These are phyloP conservation scores for Cyberlindnera saturnus DNA, from an alignment of 805 yeast species.

Conservation along the genomic window DNA sequence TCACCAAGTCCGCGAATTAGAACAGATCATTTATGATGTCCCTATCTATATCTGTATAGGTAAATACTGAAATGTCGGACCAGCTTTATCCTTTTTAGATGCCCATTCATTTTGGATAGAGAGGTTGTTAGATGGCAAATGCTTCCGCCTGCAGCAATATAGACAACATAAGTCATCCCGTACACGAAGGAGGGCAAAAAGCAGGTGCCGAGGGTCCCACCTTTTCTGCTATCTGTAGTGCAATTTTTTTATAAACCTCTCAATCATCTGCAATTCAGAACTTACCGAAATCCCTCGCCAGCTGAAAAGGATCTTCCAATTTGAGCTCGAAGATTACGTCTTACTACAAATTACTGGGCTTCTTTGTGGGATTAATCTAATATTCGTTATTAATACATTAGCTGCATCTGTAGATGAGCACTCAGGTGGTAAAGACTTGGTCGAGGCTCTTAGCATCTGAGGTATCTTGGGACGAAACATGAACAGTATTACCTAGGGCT, in stretches of 20 bases:
- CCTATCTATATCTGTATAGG: slow-evolving; percentile 38
- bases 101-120: slow-evolving; percentile 56
- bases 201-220: slow-evolving; percentile 78
- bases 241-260: slow-evolving; percentile 30
- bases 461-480: slow-evolving; percentile 36
- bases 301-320: slow-evolving; percentile 69
- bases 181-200: slow-evolving; percentile 44
- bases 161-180: slow-evolving; percentile 42
- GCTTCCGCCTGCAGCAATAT: slow-evolving; percentile 83
- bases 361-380: slow-evolving; percentile 54
- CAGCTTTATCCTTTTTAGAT: slow-evolving; percentile 34
- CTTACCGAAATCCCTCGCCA: slow-evolving; percentile 58
- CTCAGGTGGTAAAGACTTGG: slow-evolving; percentile 26
- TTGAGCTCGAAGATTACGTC: slow-evolving; percentile 64
- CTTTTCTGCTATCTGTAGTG: slow-evolving; percentile 50
- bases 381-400: slow-evolving; percentile 84
- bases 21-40: slow-evolving; percentile 25
- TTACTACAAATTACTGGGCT: slow-evolving; percentile 43
- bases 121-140: slow-evolving; percentile 66
- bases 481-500: slow-evolving; percentile 41
- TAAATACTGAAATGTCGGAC: slow-evolving; percentile 47
- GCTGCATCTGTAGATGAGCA: slow-evolving; percentile 60
- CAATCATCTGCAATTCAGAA: no score
- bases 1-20: slow-evolving; percentile 43
- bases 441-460: slow-evolving; percentile 18